Base-by-base conservation (phyloP, 805 yeast species). In the Barnettozyma wickerhamii region DNA sequence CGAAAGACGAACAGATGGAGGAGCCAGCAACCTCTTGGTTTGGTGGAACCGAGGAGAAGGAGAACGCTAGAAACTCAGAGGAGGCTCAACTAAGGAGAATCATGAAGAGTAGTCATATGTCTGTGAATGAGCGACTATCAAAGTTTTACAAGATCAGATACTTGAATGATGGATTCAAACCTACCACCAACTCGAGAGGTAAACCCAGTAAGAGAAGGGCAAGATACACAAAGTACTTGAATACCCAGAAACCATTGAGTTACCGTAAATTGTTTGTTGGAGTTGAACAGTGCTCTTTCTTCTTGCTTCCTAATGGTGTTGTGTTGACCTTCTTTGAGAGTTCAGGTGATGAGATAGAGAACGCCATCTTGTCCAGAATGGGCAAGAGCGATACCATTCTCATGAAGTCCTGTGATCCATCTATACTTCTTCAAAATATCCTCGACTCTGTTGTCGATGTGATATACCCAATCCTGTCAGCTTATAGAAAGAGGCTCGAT, bases 281-380 rank as follows among this genome's bases (percentile, higher is more conserved):
- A 1, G 60, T 74, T 10, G 84, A 78, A 51, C 83, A 78, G 51
- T 73, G 72, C 2, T 72, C 81, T 0, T 55, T 77, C 35, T 78
- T 71, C 45, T 43, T 78, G 14, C 59, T 71, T 14, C 55, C 62
- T 6, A 64, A 69, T 35, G 64, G 69, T 33, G 68, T 77, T 0
- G 72, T 78, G 10, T 65, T 78, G 4, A 67, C 82, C 0, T 74
- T 78, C 47, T 77, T 78, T 52, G 84, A 78, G 51, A 71, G 74
- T 45, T 67, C 77, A 5, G 79, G 78, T 5, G 66, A 68, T 33
- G 77, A 73, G 35, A 66, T 78, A 19, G 78, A 72, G 40, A 60
- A 61, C 27, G 81, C 83, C 2, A 66, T 78, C 10, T 56, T 77
- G 20, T 57, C 72, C 3, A 63, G 83, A 19, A 60, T 78, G 26